A percentile compares a stretch with the other conserved stretches of the same genome.
phyloP scores from a whole-genome alignment of 108 stramenopile species.

The Fragilaria crotonensis region DNA sequence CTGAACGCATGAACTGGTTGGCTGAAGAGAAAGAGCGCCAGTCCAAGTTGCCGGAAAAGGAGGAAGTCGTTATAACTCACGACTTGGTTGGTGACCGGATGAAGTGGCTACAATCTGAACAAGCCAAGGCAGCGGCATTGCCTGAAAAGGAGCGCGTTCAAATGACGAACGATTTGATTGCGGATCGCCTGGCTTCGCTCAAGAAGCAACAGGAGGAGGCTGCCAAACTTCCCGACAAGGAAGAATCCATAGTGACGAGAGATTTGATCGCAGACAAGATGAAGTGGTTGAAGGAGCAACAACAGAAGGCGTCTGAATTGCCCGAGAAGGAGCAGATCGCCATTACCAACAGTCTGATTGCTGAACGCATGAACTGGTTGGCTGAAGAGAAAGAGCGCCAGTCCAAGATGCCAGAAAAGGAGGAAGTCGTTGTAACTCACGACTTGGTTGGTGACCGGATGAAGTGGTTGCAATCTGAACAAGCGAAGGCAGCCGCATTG shows the following conservation, averaged over 20 bases:
- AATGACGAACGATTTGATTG: slow-evolving; percentile 1
- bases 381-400: neutral
- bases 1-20: neutral
- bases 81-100: neutral
- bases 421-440: neutral
- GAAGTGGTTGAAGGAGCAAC: neutral
- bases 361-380: slow-evolving; percentile 1
- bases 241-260: neutral
- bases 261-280: neutral
- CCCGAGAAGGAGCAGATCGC: neutral
- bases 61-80: neutral
- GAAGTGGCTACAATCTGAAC: slow-evolving; percentile 2
- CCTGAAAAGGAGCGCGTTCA: neutral
- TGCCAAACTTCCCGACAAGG: neutral
- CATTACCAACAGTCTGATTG: neutral
- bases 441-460: slow-evolving; percentile 1
- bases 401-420: neutral
- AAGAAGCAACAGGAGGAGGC: neutral
- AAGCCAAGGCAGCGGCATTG: neutral
- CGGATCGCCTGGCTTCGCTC: neutral
- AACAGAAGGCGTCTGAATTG: neutral
- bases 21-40: neutral
- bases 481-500: neutral
- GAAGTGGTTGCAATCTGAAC: neutral
- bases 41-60: neutral